Conservation (phyloP, 805 yeast species). For the Teunomyces aglyptinius region DNA sequence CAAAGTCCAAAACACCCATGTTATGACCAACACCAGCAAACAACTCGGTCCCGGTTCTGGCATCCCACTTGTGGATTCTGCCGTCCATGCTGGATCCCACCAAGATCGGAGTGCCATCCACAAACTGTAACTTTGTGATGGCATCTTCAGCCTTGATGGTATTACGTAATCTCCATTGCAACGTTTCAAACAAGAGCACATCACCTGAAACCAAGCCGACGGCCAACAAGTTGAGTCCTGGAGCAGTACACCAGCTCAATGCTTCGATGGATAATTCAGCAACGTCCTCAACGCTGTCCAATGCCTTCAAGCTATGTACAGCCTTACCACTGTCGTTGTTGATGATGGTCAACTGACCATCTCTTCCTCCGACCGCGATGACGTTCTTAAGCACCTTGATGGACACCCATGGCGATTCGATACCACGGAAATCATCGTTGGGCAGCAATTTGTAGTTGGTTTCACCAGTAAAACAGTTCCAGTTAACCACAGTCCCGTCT, state of each 20-base stretch:
- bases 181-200: conserved; percentile 75
- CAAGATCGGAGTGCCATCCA: conserved; percentile 55
- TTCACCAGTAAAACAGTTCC: conserved; percentile 84
- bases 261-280: conserved; percentile 53
- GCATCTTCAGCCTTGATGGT: conserved; percentile 73
- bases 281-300: conserved; percentile 50
- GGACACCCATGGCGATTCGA: conserved; percentile 86
- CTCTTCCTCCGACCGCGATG: conserved; percentile 81
- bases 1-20: conserved; percentile 90
- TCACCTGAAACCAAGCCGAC: conserved; percentile 89
- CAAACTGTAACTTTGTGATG: conserved; percentile 73
- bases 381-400: conserved; percentile 52
- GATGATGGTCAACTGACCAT: conserved; percentile 79
- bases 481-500: conserved; percentile 81
- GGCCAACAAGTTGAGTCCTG: conserved; percentile 62
- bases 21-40: conserved; percentile 88
- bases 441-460: conserved; percentile 65
- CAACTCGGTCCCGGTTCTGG: conserved; percentile 75
- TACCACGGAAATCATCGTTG: conserved; percentile 64
- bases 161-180: conserved; percentile 83
- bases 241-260: conserved; percentile 66
- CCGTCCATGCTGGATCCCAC: conserved; percentile 84
- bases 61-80: conserved; percentile 80
- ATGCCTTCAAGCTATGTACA: conserved; percentile 62
- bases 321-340: conserved; percentile 73